A percentile compares a stretch with the other conserved stretches of the same genome.
Conservation (phyloP, 1,284 basidiomycete species). For the Ceratobasidium sp. region DNA sequence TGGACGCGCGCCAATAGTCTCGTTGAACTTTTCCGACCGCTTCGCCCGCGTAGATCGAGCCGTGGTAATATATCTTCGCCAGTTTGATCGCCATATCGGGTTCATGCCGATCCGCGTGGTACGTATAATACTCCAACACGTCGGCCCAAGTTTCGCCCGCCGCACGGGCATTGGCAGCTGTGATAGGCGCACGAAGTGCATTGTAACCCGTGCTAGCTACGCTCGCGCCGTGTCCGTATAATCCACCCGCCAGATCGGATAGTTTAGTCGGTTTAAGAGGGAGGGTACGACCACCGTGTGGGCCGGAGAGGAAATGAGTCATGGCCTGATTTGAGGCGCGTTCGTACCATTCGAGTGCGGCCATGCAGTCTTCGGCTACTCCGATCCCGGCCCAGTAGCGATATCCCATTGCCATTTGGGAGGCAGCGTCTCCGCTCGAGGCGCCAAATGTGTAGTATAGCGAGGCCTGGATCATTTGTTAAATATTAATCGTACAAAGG, state of each 20-base stretch:
- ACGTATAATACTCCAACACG: slow-evolving; percentile 93
- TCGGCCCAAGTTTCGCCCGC: slow-evolving; percentile 94
- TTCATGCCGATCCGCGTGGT: slow-evolving; percentile 91
- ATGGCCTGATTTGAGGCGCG: slow-evolving; percentile 84
- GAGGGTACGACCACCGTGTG: slow-evolving; percentile 90
- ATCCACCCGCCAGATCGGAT: slow-evolving; percentile 91
- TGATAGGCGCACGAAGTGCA: slow-evolving; percentile 78
- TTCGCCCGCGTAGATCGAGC: slow-evolving; percentile 88
- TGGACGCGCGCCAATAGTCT: slow-evolving; percentile 78
- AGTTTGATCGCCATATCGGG: slow-evolving; percentile 87
- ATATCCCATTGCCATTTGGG: slow-evolving; percentile 94
- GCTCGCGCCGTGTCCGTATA: slow-evolving; percentile 93
- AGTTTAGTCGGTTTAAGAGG: slow-evolving; percentile 85
- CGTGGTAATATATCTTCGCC: slow-evolving; percentile 94
- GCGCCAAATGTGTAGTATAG: slow-evolving; percentile 95
- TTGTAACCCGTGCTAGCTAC: slow-evolving; percentile 87
- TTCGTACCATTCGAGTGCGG: slow-evolving; percentile 89
- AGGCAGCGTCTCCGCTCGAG: slow-evolving; percentile 84
- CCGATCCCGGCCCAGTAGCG: slow-evolving; percentile 97
- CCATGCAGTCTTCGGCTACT: slow-evolving; percentile 84
- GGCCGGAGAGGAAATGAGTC: slow-evolving; percentile 80
- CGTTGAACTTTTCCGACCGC: slow-evolving; percentile 84
- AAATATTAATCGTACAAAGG: slow-evolving; percentile 62
- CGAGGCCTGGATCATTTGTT: slow-evolving; percentile 68
- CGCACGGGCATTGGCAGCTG: slow-evolving; percentile 82